Evolutionary conservation across 192 early-diverging fungal genomes (phyloP).

Genomic region (Geranomyces michiganensis): DNA sequence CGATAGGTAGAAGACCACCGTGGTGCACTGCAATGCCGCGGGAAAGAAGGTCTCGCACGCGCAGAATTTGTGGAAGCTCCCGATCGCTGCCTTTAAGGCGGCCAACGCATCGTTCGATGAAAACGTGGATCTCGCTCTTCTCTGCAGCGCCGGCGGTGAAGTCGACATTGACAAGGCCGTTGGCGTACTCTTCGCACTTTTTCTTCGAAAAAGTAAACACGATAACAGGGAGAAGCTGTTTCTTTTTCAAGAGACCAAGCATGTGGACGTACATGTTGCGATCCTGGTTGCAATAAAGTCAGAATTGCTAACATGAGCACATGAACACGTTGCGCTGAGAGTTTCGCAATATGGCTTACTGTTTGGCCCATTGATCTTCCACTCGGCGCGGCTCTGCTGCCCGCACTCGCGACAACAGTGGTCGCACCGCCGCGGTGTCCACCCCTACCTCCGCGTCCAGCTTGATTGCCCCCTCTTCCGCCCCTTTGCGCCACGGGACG

Average conservation of each 20-base stretch:
- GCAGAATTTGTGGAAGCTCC: conserved; percentile 84
- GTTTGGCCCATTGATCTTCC: conserved; percentile 28
- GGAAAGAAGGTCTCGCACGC: conserved; percentile 79
- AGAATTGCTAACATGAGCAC: too few species aligned
- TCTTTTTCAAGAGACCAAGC: conserved; percentile 71
- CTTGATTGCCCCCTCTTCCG: conserved; percentile 23
- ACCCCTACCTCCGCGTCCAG: conserved; percentile 41
- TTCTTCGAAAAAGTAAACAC: conserved; percentile 95
- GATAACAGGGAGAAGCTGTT: conserved; percentile 82
- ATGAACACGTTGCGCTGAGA: background rate
- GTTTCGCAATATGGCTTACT: too few species aligned
- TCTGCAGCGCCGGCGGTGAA: conserved; percentile 71
- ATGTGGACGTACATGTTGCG: conserved; percentile 82
- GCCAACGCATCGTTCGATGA: conserved; percentile 80
- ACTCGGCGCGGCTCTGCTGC: conserved; percentile 17
- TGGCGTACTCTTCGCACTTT: conserved; percentile 92
- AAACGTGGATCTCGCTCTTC: conserved; percentile 85
- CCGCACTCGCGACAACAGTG: background rate
- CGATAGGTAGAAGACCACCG: conserved; percentile 91
- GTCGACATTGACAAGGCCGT: conserved; percentile 76
- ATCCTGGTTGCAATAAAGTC: conserved; percentile 40
- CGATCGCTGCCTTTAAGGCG: conserved; percentile 82
- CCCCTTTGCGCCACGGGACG: conserved; percentile 27
- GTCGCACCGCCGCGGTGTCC: conserved; percentile 49
- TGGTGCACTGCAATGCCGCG: conserved; percentile 98